phyloP scores from a whole-genome alignment of 768 basidiomycete species.

The Nevesoporus exiguus region DNA sequence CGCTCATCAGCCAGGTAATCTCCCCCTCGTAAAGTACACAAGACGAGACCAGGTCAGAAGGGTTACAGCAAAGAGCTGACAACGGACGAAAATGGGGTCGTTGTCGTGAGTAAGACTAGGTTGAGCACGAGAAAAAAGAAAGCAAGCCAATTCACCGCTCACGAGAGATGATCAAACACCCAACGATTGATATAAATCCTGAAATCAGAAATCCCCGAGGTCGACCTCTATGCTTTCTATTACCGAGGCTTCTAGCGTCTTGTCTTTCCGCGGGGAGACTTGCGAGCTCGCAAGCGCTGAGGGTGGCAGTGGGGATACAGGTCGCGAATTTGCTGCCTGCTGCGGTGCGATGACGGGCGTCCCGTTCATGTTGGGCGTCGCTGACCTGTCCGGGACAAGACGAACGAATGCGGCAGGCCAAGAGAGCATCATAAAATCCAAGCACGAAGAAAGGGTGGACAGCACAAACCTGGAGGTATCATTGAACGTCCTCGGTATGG shows the following conservation, averaged over 20 bases:
- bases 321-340: slow-evolving; percentile 27
- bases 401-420: slow-evolving; percentile 8
- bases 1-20: slow-evolving; percentile 3
- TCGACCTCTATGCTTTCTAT: slow-evolving; percentile 72
- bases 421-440: slow-evolving; percentile 21
- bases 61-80: neutral
- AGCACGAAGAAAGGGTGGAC: slow-evolving; percentile 4
- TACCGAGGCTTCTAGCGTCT: slow-evolving; percentile 53
- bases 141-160: neutral
- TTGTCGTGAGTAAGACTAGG: neutral
- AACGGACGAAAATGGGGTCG: neutral
- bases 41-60: neutral
- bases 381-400: slow-evolving; percentile 24
- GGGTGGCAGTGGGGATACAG: slow-evolving; percentile 35
- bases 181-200: neutral
- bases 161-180: slow-evolving; percentile 3
- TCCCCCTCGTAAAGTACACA: slow-evolving; percentile 5
- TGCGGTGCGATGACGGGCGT: slow-evolving; percentile 38
- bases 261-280: slow-evolving; percentile 30
- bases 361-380: slow-evolving; percentile 49
- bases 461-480: slow-evolving; percentile 56
- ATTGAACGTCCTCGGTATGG: slow-evolving; percentile 55
- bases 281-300: slow-evolving; percentile 25
- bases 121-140: neutral
- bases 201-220: slow-evolving; percentile 66